Evolutionary conservation across 345 rosid genomes (phyloP).

Genomic region (Gossypium stocksii): DNA sequence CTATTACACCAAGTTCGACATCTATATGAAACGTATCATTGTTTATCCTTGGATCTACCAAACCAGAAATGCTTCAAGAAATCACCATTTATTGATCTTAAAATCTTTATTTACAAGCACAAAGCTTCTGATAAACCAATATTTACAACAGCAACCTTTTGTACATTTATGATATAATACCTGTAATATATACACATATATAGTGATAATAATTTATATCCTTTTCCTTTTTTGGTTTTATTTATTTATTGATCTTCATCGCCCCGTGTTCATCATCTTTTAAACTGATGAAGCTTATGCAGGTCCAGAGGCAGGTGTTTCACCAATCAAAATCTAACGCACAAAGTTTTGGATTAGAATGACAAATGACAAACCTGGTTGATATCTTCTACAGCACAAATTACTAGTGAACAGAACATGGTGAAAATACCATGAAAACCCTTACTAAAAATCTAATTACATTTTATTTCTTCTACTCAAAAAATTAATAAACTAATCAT

Average conservation of each 20-base stretch:
- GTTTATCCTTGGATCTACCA: no score
- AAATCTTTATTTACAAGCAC: background rate
- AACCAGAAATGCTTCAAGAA: no score
- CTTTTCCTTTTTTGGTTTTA: background rate
- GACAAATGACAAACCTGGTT: background rate
- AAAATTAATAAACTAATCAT: no score
- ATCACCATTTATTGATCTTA: background rate
- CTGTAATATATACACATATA: background rate
- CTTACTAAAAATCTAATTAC: no score
- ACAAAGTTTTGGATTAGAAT: background rate
- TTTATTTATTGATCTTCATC: background rate
- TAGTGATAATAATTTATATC: background rate
- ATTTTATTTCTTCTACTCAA: fast-evolving
- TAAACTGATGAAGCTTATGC: slow-evolving; percentile 1
- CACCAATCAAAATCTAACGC: slow-evolving; percentile 13
- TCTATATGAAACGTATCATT: no score
- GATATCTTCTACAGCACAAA: background rate
- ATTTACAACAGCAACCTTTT: background rate
- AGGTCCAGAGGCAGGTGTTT: background rate
- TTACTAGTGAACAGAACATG: background rate
- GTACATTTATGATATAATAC: background rate
- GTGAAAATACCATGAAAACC: no score
- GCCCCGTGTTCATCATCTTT: background rate
- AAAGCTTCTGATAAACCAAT: background rate
- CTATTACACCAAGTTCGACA: no score